Conservation (phyloP, 495 filamentous ascomycete genomes). For the Neurospora sp. region DNA sequence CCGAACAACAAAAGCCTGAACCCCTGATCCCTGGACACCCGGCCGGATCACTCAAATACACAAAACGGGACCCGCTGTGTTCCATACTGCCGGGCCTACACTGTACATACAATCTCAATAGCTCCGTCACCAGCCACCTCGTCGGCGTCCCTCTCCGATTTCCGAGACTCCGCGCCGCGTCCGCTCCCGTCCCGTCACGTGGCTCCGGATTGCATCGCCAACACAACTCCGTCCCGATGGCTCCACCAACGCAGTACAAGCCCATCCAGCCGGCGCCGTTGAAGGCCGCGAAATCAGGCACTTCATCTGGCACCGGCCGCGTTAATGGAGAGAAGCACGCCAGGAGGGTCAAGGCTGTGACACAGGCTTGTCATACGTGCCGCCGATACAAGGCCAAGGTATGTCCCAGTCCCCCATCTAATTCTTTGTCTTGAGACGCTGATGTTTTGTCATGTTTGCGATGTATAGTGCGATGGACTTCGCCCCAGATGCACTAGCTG, state of each 20-base stretch:
- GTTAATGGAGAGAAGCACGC: constrained; percentile 4
- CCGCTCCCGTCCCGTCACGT: background rate
- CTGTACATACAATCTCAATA: background rate
- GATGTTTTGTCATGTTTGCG: background rate
- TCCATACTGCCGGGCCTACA: background rate
- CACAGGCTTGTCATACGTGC: constrained; percentile 18
- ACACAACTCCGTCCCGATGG: background rate
- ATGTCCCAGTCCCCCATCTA: background rate
- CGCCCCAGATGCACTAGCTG: constrained; percentile 19
- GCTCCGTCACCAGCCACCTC: background rate
- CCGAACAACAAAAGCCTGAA: background rate
- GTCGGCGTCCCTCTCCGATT: background rate
- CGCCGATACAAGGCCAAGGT: constrained; percentile 16
- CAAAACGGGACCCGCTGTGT: background rate
- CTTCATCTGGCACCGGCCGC: background rate
- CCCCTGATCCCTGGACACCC: background rate
- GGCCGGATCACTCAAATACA: background rate
- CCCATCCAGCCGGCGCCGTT: constrained; percentile 12
- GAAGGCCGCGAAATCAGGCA: constrained; percentile 1
- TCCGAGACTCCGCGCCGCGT: background rate
- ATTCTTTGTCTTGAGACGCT: background rate
- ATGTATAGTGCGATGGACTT: constrained; percentile 17
- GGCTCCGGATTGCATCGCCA: background rate
- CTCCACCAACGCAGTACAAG: constrained; percentile 5
- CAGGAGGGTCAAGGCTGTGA: constrained; percentile 15